These are phyloP conservation scores for Penicillium frequentans DNA, from an alignment of 2,329 filamentous ascomycete species.

Conservation along the genomic window DNA sequence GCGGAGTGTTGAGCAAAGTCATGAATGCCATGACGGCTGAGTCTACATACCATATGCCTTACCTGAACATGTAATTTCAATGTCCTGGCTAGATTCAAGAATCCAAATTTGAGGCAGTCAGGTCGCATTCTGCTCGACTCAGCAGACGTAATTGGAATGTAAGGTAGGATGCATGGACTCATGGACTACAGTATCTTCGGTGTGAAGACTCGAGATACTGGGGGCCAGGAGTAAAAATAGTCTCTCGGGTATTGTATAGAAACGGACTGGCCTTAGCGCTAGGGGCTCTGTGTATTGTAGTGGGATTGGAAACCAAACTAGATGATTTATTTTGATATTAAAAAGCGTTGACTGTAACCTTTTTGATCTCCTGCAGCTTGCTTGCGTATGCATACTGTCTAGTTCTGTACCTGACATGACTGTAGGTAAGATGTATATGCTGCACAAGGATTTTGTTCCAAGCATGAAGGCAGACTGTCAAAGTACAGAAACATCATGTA, in stretches of 20 bases:
- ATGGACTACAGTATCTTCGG: not conserved
- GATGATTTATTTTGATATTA: not conserved
- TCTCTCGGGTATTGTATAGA: not conserved
- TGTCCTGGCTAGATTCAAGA: not conserved
- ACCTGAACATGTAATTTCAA: not conserved
- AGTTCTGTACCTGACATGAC: not conserved
- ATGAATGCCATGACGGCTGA: not conserved
- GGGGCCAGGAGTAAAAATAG: not conserved
- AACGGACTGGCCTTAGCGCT: not conserved
- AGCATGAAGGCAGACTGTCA: not conserved
- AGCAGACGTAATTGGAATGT: not conserved
- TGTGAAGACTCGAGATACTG: not conserved
- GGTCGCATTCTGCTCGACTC: slow-evolving; percentile 1
- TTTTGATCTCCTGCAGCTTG: not conserved
- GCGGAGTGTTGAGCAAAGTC: not conserved
- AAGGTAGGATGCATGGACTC: not conserved
- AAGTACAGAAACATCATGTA: not conserved
- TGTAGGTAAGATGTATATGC: not conserved
- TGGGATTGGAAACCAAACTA: not conserved
- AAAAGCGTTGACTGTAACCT: not conserved
- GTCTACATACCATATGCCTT: not conserved
- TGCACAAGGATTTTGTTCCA: too few relatives aligned
- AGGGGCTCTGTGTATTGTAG: not conserved
- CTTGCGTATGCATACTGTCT: not conserved
- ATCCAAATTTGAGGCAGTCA: not conserved